These are phyloP conservation scores for Coleophoma cylindrospora DNA, from an alignment of 2,329 filamentous ascomycete genomes.

Conservation along the genomic window DNA sequence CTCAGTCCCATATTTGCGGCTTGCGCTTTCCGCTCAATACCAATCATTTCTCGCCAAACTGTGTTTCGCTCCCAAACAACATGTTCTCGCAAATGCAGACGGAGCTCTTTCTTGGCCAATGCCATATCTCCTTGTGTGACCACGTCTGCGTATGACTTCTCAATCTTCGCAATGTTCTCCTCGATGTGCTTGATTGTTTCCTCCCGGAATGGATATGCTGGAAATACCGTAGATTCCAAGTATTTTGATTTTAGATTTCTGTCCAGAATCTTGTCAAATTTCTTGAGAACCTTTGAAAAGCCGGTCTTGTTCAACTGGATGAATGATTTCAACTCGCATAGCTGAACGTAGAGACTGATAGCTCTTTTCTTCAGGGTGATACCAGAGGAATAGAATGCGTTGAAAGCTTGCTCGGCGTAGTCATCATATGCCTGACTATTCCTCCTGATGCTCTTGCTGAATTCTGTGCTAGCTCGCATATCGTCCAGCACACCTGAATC, in stretches of 20 bases:
- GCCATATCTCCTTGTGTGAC: constrained; percentile 76
- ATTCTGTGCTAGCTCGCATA: constrained; percentile 57
- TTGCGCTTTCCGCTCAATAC: constrained; percentile 91
- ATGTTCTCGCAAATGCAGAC: constrained; percentile 89
- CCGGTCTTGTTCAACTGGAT: constrained; percentile 95
- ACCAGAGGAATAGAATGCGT: constrained; percentile 62
- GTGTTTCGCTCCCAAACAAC: constrained; percentile 99
- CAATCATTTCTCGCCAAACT: constrained; percentile 98
- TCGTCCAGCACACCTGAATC: constrained; percentile 35
- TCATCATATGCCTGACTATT: constrained; percentile 69
- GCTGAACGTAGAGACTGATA: constrained; percentile 79
- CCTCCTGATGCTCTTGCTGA: constrained; percentile 52
- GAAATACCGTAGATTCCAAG: constrained; percentile 66
- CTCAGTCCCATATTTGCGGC: constrained; percentile 82
- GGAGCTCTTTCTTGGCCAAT: constrained; percentile 76
- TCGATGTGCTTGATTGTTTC: constrained; percentile 68
- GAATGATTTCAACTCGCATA: constrained; percentile 95
- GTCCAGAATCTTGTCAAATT: constrained; percentile 95
- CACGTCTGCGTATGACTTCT: constrained; percentile 73
- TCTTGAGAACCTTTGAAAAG: constrained; percentile 94
- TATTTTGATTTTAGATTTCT: constrained; percentile 74
- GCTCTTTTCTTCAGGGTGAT: constrained; percentile 92
- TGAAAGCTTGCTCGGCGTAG: constrained; percentile 68
- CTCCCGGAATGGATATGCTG: constrained; percentile 76
- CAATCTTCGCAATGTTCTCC: constrained; percentile 67